phyloP scores from a whole-genome alignment of 306 rosid species.

The Quercus gilva region DNA sequence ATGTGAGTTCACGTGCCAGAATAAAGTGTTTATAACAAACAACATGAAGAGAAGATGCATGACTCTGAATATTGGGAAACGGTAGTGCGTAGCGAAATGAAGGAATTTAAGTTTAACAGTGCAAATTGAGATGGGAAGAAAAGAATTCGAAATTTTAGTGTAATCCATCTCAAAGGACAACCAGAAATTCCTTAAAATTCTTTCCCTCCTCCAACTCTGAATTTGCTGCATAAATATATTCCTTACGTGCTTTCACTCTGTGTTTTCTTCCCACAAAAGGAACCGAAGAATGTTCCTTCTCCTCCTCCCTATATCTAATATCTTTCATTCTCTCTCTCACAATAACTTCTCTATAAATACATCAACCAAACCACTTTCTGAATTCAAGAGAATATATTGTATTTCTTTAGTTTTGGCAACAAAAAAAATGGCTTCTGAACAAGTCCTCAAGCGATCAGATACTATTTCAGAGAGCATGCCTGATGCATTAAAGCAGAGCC shows the following conservation, averaged over 20 bases:
- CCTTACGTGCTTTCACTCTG: constrained; percentile 57
- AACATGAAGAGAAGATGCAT: too few relatives aligned
- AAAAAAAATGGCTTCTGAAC: constrained; percentile 60
- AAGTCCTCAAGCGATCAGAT: constrained; percentile 52
- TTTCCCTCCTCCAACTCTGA: constrained; percentile 37
- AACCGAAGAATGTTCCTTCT: constrained; percentile 34
- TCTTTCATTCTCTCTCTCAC: neutral
- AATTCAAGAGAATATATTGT: neutral
- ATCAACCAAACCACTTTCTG: constrained; percentile 9
- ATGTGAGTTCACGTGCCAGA: too few relatives aligned
- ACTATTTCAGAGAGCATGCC: constrained; percentile 74
- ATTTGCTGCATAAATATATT: constrained; percentile 41
- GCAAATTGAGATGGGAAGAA: constrained; percentile 37
- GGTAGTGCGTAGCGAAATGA: neutral
- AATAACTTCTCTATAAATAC: constrained; percentile 29
- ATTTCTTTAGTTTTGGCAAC: neutral
- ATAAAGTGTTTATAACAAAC: too few relatives aligned
- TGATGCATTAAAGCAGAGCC: constrained; percentile 68
- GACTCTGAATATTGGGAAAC: too few relatives aligned
- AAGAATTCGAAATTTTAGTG: constrained; percentile 32
- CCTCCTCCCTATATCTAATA: constrained; percentile 8
- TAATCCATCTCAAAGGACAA: constrained; percentile 9
- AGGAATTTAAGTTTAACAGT: neutral
- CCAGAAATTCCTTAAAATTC: constrained; percentile 41
- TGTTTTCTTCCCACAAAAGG: constrained; percentile 29